These are phyloP conservation scores for Penicillium oxalicum DNA, from an alignment of 2,329 filamentous ascomycete species.

Conservation along the genomic window DNA sequence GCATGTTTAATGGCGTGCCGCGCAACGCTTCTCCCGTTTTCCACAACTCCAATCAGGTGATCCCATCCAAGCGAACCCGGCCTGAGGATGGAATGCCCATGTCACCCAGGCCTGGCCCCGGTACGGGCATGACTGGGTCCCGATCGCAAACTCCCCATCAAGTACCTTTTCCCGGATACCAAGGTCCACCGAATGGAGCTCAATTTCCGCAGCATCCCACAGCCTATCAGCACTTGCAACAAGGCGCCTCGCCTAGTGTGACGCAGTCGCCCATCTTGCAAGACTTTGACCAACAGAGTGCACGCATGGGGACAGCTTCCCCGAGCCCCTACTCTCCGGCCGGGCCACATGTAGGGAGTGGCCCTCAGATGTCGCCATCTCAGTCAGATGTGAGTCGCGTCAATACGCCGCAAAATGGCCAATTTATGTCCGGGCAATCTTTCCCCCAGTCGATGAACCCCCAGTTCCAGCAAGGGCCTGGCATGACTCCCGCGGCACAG, in stretches of 20 bases:
- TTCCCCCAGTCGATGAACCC: constrained; percentile 37
- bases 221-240: constrained; percentile 75
- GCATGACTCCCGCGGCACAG: constrained; percentile 37
- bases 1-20: constrained; percentile 76
- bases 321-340: constrained; percentile 84
- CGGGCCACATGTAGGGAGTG: constrained; percentile 58
- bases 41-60: constrained; percentile 70
- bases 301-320: constrained; percentile 83
- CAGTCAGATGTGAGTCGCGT: constrained; percentile 63
- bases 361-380: constrained; percentile 65
- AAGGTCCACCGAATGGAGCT: constrained; percentile 57
- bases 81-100: constrained; percentile 80
- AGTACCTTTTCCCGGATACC: constrained; percentile 64
- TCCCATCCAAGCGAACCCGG: constrained; percentile 82
- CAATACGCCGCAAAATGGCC: constrained; percentile 65
- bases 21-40: constrained; percentile 78
- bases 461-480: constrained; percentile 38
- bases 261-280: constrained; percentile 93
- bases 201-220: constrained; percentile 56
- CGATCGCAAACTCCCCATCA: constrained; percentile 90
- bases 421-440: constrained; percentile 53
- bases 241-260: constrained; percentile 72
- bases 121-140: constrained; percentile 65
- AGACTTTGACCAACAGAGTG: constrained; percentile 57
- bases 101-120: constrained; percentile 70